Evolutionary conservation across 495 filamentous ascomycete genomes (phyloP).

Genomic region (Xylona heveae): DNA sequence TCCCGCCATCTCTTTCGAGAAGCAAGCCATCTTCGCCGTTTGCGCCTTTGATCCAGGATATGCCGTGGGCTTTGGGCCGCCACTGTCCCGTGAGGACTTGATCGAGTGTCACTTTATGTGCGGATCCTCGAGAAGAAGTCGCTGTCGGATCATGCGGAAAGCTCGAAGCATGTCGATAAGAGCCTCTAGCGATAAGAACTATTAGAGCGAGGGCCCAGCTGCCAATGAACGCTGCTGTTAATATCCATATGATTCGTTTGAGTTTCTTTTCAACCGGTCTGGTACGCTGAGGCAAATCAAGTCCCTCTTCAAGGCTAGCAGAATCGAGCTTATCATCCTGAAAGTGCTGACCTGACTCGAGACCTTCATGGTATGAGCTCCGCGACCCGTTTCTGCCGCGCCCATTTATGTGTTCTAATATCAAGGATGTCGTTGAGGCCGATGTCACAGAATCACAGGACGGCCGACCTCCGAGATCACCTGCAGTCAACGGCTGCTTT

Average conservation of each 20-base stretch:
- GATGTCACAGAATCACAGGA: constrained; percentile 46
- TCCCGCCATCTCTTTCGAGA: constrained; percentile 36
- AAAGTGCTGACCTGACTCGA: constrained; percentile 22
- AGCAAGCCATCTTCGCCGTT: constrained; percentile 73
- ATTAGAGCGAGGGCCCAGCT: constrained; percentile 66
- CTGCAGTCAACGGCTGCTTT: no score
- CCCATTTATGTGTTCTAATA: constrained; percentile 50
- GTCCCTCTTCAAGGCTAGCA: constrained; percentile 13
- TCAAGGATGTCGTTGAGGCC: constrained; percentile 54
- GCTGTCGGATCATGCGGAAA: constrained; percentile 45
- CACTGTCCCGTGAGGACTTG: constrained; percentile 58
- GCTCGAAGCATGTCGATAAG: constrained; percentile 37
- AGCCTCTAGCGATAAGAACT: constrained; percentile 44
- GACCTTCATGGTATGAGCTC: constrained; percentile 16
- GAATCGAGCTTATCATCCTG: constrained; percentile 24
- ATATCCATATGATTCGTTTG: constrained; percentile 42
- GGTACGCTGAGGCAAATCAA: constrained; percentile 8
- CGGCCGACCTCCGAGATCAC: no score
- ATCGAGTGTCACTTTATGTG: constrained; percentile 61
- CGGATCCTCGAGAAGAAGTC: constrained; percentile 38
- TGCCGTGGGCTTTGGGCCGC: constrained; percentile 41
- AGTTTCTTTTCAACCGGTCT: constrained; percentile 35
- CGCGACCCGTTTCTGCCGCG: constrained; percentile 11
- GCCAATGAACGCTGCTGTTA: constrained; percentile 43
- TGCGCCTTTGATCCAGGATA: constrained; percentile 75